These are phyloP conservation scores for Xerocomus potaroensis DNA, from an alignment of 768 basidiomycete species.

Conservation along the genomic window DNA sequence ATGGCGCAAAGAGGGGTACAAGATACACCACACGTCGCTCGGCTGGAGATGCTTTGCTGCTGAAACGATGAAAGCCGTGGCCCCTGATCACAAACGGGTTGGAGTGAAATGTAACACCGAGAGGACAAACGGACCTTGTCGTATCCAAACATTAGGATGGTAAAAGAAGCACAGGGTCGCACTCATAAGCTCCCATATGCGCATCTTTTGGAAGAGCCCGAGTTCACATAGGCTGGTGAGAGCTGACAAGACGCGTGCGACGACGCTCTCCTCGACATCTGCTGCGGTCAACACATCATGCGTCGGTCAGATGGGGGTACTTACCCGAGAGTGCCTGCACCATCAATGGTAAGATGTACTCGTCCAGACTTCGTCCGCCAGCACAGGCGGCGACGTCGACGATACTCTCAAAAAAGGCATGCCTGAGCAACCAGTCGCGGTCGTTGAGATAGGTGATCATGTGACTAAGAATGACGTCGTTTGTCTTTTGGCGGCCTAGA, in stretches of 20 bases:
- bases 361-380: conserved; percentile 86
- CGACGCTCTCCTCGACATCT: conserved; percentile 96
- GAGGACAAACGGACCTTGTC: conserved; percentile 61
- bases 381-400: conserved; percentile 95
- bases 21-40: conserved; percentile 95
- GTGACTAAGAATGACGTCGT: conserved; percentile 89
- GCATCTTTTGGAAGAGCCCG: conserved; percentile 87
- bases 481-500: conserved; percentile 87
- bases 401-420: conserved; percentile 93
- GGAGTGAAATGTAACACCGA: not conserved
- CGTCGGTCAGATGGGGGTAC: conserved; percentile 11
- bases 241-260: conserved; percentile 83
- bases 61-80: conserved; percentile 84
- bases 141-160: conserved; percentile 94
- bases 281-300: conserved; percentile 8
- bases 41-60: conserved; percentile 76
- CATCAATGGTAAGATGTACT: conserved; percentile 97
- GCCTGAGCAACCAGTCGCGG: conserved; percentile 86
- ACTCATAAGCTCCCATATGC: conserved; percentile 96
- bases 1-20: conserved; percentile 88
- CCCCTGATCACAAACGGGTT: conserved; percentile 44
- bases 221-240: conserved; percentile 87
- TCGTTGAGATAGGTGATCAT: conserved; percentile 85
- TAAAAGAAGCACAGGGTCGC: conserved; percentile 85
- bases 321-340: conserved; percentile 89